Percentiles rank a stretch among this genome's conserved stretches.
Conservation (phyloP, 306 rosid species). For the Phaseolus lunatus region DNA sequence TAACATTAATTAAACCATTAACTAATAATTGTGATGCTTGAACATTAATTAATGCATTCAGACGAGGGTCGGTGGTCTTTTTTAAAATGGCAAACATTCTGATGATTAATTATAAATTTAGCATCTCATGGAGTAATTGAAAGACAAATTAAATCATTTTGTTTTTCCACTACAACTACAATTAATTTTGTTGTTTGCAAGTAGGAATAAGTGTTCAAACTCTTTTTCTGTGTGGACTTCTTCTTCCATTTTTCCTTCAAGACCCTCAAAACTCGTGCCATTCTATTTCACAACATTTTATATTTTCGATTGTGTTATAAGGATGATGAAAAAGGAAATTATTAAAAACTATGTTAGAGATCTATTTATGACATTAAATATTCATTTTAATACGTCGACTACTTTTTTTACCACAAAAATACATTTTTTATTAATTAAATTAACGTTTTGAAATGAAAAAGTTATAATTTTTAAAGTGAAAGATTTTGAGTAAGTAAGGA, state of each 20-base stretch:
- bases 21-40: slow-evolving; percentile 32
- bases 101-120: slow-evolving; percentile 34
- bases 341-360: not conserved
- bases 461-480: too few species aligned
- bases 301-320: not conserved
- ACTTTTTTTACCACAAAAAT: not conserved
- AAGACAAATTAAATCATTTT: slow-evolving; percentile 10
- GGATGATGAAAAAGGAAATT: not conserved
- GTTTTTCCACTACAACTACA: slow-evolving; percentile 10
- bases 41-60: slow-evolving; percentile 48
- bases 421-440: not conserved
- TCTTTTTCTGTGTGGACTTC: slow-evolving; percentile 17
- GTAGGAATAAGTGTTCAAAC: not conserved
- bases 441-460: too few species aligned
- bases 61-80: slow-evolving; percentile 53
- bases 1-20: slow-evolving; percentile 30
- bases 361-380: too few species aligned
- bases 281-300: not conserved
- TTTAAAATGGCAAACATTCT: slow-evolving; percentile 52
- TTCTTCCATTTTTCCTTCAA: not conserved
- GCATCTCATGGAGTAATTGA: not conserved
- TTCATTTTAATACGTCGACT: too few species aligned
- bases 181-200: slow-evolving; percentile 11
- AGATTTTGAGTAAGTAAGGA: too few species aligned
- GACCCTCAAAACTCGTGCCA: slow-evolving; percentile 8